A percentile compares a stretch with the other conserved stretches of the same genome.
phyloP scores from a whole-genome alignment of 257 asterid genomes.

The Fraxinus anomala region DNA sequence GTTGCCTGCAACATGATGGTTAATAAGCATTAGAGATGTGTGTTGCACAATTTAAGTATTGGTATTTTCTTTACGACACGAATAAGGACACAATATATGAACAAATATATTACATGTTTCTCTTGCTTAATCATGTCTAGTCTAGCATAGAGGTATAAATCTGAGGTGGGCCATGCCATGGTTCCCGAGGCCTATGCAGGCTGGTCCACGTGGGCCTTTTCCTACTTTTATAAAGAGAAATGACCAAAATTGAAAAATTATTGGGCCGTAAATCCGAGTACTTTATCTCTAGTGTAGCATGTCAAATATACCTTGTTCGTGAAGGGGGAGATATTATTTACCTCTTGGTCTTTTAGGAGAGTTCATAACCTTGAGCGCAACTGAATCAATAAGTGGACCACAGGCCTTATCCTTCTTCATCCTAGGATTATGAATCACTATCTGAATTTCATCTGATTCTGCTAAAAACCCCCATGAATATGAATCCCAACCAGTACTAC shows the following conservation, averaged over 20 bases:
- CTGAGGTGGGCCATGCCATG: neutral
- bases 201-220: neutral
- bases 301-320: slow-evolving; percentile 23
- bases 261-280: neutral
- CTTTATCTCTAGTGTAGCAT: neutral
- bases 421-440: slow-evolving; percentile 63
- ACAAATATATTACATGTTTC: too few relatives aligned
- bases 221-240: too few relatives aligned
- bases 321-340: slow-evolving; percentile 2
- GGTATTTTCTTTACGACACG: too few relatives aligned
- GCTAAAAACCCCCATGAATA: slow-evolving; percentile 78
- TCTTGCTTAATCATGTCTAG: too few relatives aligned
- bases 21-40: neutral
- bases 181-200: neutral
- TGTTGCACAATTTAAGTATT: too few relatives aligned
- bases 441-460: slow-evolving; percentile 40
- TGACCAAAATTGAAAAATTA: too few relatives aligned
- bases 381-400: slow-evolving; percentile 57
- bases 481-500: slow-evolving; percentile 79
- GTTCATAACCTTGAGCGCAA: slow-evolving; percentile 62
- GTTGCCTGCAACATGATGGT: slow-evolving; percentile 46
- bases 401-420: slow-evolving; percentile 64
- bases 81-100: neutral
- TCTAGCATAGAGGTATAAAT: too few relatives aligned
- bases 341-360: slow-evolving; percentile 49